Percentiles rank a stretch among this genome's conserved stretches.
Evolutionary conservation across 192 early-diverging fungal species (phyloP).

Genomic region (Backusella circina): DNA sequence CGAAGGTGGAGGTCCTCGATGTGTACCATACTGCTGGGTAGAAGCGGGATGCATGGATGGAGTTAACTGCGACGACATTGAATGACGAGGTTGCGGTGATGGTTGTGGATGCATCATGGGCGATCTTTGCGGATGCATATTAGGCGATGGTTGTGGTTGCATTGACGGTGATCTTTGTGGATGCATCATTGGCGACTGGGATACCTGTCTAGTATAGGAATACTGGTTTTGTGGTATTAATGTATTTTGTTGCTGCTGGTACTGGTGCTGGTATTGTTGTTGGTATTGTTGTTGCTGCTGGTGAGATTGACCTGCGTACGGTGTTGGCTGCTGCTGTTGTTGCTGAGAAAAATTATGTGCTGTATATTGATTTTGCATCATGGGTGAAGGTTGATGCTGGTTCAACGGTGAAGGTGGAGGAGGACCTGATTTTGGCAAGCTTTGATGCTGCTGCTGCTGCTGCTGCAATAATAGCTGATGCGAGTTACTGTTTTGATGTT

Average conservation of each 20-base stretch:
- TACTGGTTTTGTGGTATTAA: background rate
- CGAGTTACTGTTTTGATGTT: background rate
- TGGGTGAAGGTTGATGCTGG: background rate
- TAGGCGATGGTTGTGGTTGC: slow-evolving; percentile 3
- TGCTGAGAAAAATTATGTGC: background rate
- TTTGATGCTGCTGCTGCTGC: background rate
- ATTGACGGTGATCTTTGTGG: background rate
- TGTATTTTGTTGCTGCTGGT: background rate
- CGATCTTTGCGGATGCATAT: background rate
- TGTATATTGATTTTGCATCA: background rate
- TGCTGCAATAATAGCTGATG: background rate
- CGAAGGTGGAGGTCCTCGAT: background rate
- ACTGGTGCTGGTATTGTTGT: background rate
- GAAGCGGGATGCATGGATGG: background rate
- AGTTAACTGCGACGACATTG: background rate
- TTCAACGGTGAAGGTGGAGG: background rate
- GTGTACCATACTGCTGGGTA: background rate
- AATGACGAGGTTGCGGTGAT: background rate
- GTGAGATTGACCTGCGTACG: background rate
- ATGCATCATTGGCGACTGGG: background rate
- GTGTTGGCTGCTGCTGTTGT: background rate
- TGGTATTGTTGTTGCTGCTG: background rate
- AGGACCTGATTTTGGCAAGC: too few relatives aligned
- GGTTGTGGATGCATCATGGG: background rate
- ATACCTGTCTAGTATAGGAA: background rate